Conservation (phyloP, 73 alveolate genomes). For the Urostyla sp. region DNA sequence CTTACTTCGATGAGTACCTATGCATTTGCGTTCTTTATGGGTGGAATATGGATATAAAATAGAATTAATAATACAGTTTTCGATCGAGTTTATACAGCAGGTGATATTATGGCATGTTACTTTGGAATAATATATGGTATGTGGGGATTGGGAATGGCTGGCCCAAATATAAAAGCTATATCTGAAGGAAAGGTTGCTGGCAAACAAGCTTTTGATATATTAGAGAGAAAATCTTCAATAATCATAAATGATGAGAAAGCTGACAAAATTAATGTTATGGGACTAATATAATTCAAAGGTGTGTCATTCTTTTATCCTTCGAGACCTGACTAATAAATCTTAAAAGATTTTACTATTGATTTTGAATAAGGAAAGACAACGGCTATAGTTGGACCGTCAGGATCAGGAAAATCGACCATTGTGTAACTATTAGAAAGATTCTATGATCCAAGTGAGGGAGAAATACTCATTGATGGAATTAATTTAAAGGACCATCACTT, state of each 20-base stretch:
- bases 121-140: slow-evolving; percentile 77
- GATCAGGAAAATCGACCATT: slow-evolving; percentile 87
- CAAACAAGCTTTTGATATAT: slow-evolving; percentile 42
- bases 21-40: slow-evolving; percentile 50
- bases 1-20: not conserved
- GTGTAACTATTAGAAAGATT: slow-evolving; percentile 79
- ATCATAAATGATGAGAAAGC: slow-evolving; percentile 23
- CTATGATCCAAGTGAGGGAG: slow-evolving; percentile 81
- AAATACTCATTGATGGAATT: slow-evolving; percentile 72
- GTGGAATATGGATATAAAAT: slow-evolving; percentile 29
- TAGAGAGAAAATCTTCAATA: slow-evolving; percentile 72
- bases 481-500: slow-evolving; percentile 37
- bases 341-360: slow-evolving; percentile 51
- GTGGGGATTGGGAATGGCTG: slow-evolving; percentile 77
- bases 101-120: slow-evolving; percentile 70
- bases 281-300: slow-evolving; percentile 56
- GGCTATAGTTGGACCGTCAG: slow-evolving; percentile 89
- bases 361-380: slow-evolving; percentile 79
- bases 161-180: slow-evolving; percentile 68
- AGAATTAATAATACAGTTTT: slow-evolving; percentile 14
- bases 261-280: slow-evolving; percentile 25
- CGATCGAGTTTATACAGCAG: slow-evolving; percentile 66
- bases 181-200: slow-evolving; percentile 79
- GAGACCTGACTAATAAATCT: slow-evolving; percentile 69
- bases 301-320: slow-evolving; percentile 78